Evolutionary conservation across 2,329 filamentous ascomycete genomes (phyloP), one percentile per base, ranked within the genome.

Genomic region (Venturia aucupariae): DNA sequence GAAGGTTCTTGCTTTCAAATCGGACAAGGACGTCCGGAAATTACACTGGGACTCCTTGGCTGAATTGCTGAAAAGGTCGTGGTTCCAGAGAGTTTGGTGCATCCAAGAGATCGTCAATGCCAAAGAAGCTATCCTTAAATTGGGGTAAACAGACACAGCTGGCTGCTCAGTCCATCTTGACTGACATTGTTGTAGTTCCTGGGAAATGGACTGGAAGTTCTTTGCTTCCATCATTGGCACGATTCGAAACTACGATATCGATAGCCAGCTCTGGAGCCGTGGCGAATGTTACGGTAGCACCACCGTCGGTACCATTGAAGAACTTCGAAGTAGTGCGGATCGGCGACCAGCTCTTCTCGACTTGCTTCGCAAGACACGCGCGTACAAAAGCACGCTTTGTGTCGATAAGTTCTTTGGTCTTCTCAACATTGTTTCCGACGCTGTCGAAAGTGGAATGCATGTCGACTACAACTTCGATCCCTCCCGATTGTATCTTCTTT

Each of bases 41-140:
- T 59, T 59, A 19, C 30, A 59, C 54, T 59, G 54, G 54, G 54
- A 59, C 27, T 35, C 30, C 24, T n/a, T 59, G 24, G 35, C 30
- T 24, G 30, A 59, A 61, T 32, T 61, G 19, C 59, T 61, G 7
- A 39, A 39, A 27, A 38, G 59, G 24, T 24, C 30, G 10, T 61
- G 59, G 59, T 61, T 42, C 22, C 35, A 27, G 17, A 61, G 59
- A 44, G 61, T 63, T 22, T 63, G 61, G 61, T 27, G 22, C n/a
- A 24, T 63, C 8, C 61, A 63, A 38, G 61, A 63, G 30, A 6
- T 41, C 13, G 61, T 54, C n/a, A 59, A 63, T 57, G 61, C 61
- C 35, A 61, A 61, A 46, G 41, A 39, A 42, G 39, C 39, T 30
- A 46, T 27, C n/a, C 3, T 61, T 11, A 32, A 61, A 30, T 27